A percentile compares a stretch with the other conserved stretches of the same genome.
These are phyloP conservation scores for Xylariaceae sp. DNA, from an alignment of 2,329 filamentous ascomycete genomes.

Conservation along the genomic window DNA sequence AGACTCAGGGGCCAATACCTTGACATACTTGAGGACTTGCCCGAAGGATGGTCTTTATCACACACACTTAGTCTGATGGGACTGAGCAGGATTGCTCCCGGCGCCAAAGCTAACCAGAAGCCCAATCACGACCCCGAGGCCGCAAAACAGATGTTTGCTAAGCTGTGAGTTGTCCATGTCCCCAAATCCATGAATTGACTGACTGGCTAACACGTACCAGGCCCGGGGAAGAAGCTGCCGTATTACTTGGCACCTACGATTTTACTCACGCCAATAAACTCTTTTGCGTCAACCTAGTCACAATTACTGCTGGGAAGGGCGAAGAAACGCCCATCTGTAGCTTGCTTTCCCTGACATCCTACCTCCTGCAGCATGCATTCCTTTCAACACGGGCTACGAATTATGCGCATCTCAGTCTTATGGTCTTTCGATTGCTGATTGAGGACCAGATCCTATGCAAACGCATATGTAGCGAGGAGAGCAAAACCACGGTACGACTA, in stretches of 20 bases:
- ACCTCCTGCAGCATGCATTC: slow-evolving; percentile 89
- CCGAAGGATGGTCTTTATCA: slow-evolving; percentile 81
- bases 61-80: slow-evolving; percentile 80
- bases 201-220: slow-evolving; percentile 40
- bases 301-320: slow-evolving; percentile 54
- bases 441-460: slow-evolving; percentile 82
- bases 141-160: slow-evolving; percentile 72
- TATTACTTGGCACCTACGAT: slow-evolving; percentile 83
- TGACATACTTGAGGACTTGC: slow-evolving; percentile 80
- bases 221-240: slow-evolving; percentile 70
- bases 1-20: slow-evolving; percentile 69
- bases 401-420: slow-evolving; percentile 80
- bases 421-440: slow-evolving; percentile 78
- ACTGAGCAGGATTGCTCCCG: slow-evolving; percentile 67
- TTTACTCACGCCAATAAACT: slow-evolving; percentile 93
- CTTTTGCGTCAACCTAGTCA: slow-evolving; percentile 73
- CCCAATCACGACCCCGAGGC: slow-evolving; percentile 68
- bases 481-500: slow-evolving; percentile 67
- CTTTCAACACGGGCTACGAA: slow-evolving; percentile 70
- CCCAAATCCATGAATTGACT: background rate
- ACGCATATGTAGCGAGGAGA: slow-evolving; percentile 73
- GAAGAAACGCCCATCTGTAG: slow-evolving; percentile 70
- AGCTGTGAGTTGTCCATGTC: slow-evolving; percentile 54
- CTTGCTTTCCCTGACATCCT: slow-evolving; percentile 85
- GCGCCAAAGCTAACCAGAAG: slow-evolving; percentile 54